These are phyloP conservation scores for Caryopteris hybrid DNA, from an alignment of 305 asterid genomes.

Conservation along the genomic window DNA sequence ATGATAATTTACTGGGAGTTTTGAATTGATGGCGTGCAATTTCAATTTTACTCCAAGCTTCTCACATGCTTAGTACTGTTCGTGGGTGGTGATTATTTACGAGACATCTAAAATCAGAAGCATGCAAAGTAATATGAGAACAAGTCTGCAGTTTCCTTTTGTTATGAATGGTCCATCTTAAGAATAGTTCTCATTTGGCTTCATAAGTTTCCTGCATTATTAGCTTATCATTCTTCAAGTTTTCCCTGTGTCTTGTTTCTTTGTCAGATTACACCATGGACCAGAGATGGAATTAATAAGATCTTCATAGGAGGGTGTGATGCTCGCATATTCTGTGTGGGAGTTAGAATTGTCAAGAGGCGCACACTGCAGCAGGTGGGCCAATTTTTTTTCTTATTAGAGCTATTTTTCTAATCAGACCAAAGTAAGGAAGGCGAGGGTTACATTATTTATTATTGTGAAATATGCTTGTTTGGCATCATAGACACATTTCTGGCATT, in stretches of 20 bases:
- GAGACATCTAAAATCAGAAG: not conserved
- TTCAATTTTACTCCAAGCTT: not conserved
- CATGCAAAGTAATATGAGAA: not conserved
- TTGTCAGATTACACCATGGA: conserved; percentile 84
- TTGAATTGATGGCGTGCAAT: not conserved
- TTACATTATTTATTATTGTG: not conserved
- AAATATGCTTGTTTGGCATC: conserved; percentile 3
- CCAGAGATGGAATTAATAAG: conserved; percentile 92
- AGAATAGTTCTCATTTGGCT: not conserved
- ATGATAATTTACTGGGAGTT: not conserved
- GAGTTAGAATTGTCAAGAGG: conserved; percentile 90
- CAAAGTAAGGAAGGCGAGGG: not conserved
- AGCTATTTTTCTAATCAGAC: conserved; percentile 2
- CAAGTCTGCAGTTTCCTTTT: not conserved
- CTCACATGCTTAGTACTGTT: not conserved
- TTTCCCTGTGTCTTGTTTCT: conserved; percentile 9
- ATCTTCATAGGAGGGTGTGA: conserved; percentile 82
- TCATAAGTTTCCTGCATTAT: not conserved
- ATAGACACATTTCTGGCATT: not conserved
- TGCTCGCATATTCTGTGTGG: conserved; percentile 86
- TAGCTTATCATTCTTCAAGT: not conserved
- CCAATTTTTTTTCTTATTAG: conserved; percentile 12
- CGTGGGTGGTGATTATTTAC: not conserved
- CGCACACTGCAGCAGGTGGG: conserved; percentile 84
- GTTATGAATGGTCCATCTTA: not conserved